Base-by-base conservation (phyloP, 192 early-diverging fungal species). In the Lunasporangiospora selenospora region DNA sequence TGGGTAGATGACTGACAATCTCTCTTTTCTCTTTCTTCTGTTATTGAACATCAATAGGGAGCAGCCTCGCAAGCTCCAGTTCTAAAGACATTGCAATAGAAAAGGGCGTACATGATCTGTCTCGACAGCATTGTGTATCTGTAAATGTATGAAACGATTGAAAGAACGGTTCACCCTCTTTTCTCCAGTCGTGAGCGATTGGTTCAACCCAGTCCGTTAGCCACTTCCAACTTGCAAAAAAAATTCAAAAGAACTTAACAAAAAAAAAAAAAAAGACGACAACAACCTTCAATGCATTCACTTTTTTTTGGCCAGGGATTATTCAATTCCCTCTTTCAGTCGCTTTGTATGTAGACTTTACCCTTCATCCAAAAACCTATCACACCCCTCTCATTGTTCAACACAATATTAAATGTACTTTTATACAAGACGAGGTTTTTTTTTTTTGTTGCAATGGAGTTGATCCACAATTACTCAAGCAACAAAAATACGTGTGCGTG, bases 401-500 rank as follows among this genome's bases (percentile, higher is more conserved):
- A 71, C 67, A 71, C 67, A 71, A 71, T 71, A 62, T n/a, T n/a
- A n/a, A 55, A 71, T 71, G 67, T 71, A 71, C 67, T 71, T 71
- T 71, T 71, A 71, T n/a, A n/a, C n/a, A n/a, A n/a, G n/a, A n/a
- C n/a, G n/a, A n/a, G n/a, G n/a, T n/a, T n/a, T n/a, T n/a, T n/a
- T n/a, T n/a, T n/a, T n/a, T n/a, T n/a, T n/a, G n/a, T n/a, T n/a
- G n/a, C n/a, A n/a, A n/a, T n/a, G n/a, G n/a, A n/a, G n/a, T n/a
- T n/a, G n/a, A n/a, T n/a, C n/a, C n/a, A n/a, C n/a, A n/a, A n/a
- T n/a, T n/a, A n/a, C n/a, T n/a, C n/a, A n/a, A n/a, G n/a, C n/a
- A n/a, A n/a, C n/a, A n/a, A n/a, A n/a, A n/a, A n/a, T n/a, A n/a
- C n/a, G n/a, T n/a, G n/a, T n/a, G n/a, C n/a, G n/a, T n/a, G n/a